Base-by-base conservation (phyloP, 108 stramenopile species). In the Fragilaria crotonensis region DNA sequence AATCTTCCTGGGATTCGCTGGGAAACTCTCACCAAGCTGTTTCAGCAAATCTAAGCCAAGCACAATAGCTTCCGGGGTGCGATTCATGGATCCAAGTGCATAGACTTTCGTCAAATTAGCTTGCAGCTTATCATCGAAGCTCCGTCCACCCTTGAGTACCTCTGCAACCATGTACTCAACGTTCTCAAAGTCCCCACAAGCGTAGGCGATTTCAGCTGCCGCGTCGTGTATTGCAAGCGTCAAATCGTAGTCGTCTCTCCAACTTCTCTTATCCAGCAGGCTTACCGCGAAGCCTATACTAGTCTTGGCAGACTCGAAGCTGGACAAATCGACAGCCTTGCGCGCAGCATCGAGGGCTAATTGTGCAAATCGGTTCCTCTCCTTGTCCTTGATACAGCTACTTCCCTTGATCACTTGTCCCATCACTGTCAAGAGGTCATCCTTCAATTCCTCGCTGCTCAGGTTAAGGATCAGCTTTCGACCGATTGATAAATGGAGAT, bases 401-500 rank as follows among this genome's bases (percentile, higher is more conserved):
- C 1, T 33, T 3, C 32, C 30, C 7, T 36, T 2, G 3, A 33
- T 2, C 1, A 56, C 25, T 21, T 56, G 54, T 18, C 19, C 7
- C 54, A 56, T 26, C 2, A 56, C 54, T 2, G 33, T 18, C n/a
- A 5, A 33, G 1, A 56, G 21, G 5, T 56, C 19, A 2, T 31
- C 5, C 19, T 33, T 2, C 30, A 56, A n/a, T 23, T 56, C 30
- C 2, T 56, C 63, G 60, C 0, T 51, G 33, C 25, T 54, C 59
- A 71, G 29, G 28, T 49, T 62, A 46, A 51, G 30, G 3, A 66
- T 53, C 4, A 80, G 60, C 22, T 45, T 66, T 0, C 62, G 61
- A 23, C 75, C 78, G 52, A 81, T 66, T 0, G 71, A 57, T 5
- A 81, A 51, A 46, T 81, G 78, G 45, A 72, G 69, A n/a, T 11